These are phyloP conservation scores for Capillidium rhysosporum DNA, from an alignment of 371 early-diverging fungal species.

Conservation along the genomic window DNA sequence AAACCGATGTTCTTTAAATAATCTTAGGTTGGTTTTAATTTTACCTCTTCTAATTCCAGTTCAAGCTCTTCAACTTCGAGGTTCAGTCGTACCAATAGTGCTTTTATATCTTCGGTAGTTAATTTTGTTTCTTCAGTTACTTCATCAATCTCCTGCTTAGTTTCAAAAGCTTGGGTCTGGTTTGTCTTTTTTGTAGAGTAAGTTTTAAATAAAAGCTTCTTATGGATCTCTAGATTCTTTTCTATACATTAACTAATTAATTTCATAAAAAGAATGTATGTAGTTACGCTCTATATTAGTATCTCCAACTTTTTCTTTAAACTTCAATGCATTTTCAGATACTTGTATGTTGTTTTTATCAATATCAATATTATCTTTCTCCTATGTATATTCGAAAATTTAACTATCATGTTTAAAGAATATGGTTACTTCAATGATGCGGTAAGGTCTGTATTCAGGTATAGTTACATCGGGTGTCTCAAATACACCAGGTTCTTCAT, in stretches of 20 bases:
- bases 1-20: no score
- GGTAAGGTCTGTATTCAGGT: conserved; percentile 2
- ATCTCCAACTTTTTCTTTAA: conserved; percentile 2
- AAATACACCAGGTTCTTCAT: conserved; percentile 2
- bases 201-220: neutral
- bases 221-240: neutral
- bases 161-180: neutral
- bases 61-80: conserved; percentile 1
- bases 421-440: neutral
- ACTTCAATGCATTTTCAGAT: neutral
- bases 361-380: neutral
- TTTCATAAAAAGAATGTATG: neutral
- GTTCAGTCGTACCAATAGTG: neutral
- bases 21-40: no score
- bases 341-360: neutral
- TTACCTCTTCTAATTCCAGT: neutral
- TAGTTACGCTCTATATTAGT: neutral
- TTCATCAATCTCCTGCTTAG: neutral
- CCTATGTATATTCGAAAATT: neutral
- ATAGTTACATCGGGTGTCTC: neutral
- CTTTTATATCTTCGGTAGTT: neutral
- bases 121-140: neutral
- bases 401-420: neutral
- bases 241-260: neutral
- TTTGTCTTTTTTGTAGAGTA: neutral